A percentile compares a stretch with the other conserved stretches of the same genome.
These are phyloP conservation scores for Pestalotiopsis sp. DNA, from an alignment of 2,329 filamentous ascomycete genomes.

Conservation along the genomic window DNA sequence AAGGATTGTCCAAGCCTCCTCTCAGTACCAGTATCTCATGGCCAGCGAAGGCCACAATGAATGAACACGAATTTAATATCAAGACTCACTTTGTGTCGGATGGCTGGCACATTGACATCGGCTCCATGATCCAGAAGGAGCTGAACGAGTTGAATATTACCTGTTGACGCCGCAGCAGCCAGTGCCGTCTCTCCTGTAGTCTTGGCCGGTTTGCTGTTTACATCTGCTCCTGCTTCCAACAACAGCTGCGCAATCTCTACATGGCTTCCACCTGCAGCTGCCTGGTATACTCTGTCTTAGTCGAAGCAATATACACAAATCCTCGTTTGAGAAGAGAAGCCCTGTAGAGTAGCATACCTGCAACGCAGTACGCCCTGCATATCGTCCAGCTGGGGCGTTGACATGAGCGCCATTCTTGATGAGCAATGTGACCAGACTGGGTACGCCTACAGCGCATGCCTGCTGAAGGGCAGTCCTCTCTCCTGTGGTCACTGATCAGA, in stretches of 20 bases:
- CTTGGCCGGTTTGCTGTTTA: slow-evolving; percentile 32
- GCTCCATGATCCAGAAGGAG: slow-evolving; percentile 32
- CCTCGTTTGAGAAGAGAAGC: neutral
- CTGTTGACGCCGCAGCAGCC: slow-evolving; percentile 34
- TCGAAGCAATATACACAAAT: neutral
- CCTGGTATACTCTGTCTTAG: neutral
- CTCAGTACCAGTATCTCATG: neutral
- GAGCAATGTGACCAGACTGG: slow-evolving; percentile 22
- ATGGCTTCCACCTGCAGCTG: slow-evolving; percentile 32
- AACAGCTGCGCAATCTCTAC: slow-evolving; percentile 24
- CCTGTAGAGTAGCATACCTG: slow-evolving; percentile 22
- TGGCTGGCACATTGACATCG: slow-evolving; percentile 33
- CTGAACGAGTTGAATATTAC: slow-evolving; percentile 26
- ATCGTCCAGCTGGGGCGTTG: slow-evolving; percentile 30
- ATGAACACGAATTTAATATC: neutral
- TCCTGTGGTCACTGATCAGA: neutral
- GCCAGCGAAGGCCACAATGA: neutral
- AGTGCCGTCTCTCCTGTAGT: slow-evolving; percentile 39
- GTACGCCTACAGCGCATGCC: slow-evolving; percentile 29
- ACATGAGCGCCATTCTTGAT: slow-evolving; percentile 21
- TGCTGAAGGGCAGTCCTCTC: slow-evolving; percentile 19
- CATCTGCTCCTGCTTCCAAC: slow-evolving; percentile 27
- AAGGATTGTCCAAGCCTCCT: neutral
- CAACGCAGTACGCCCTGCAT: slow-evolving; percentile 35
- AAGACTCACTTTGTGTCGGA: slow-evolving; percentile 26